Base-by-base conservation (phyloP, 306 rosid species). In the Cercis canadensis region DNA sequence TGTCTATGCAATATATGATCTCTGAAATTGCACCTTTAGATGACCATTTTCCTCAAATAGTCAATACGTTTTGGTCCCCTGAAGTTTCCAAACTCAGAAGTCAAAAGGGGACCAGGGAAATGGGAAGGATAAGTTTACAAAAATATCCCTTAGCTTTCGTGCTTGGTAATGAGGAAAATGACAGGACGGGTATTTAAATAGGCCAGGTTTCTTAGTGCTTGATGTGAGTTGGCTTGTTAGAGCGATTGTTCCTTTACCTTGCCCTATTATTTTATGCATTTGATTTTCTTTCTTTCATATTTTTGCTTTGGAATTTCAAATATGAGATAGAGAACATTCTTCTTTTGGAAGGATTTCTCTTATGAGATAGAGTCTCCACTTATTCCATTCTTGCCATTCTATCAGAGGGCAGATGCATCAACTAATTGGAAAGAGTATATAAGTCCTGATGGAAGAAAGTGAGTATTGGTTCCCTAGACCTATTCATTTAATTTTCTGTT, bases 381-480 rank as follows among this genome's bases (percentile, higher is more conserved):
- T 15, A 77, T 80, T 67, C 56, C 65, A 57, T 64, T 82, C 54
- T 84, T 72, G 51, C 73, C 64, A 10, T 75, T 84, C 74, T 75
- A 58, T 65, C 88, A 92, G 98, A 92, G 91, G 81, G 97, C 84
- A 15, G 98, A 92, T 76, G 93, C 97, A 80, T 85, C 97, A 71
- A 92, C 97, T 57, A 86, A 90, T 79, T 92, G 98, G 98, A 90
- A 92, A 79, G 98, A 92, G 78, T 88, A 74, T 83, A 70, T 81
- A 5, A 90, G 97, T 81, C 97, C 97, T 44, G 96, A 92, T 67
- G 96, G 98, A 73, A 87, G 90, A 76, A 92, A 92, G 96, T 92
- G 69, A 15, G 93, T 84, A 18, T 18, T 81, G 65, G 45, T 47
- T 78, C 67, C 33, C n/a, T 63, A 29, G 40, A 36, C 52, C 46